phyloP scores from a whole-genome alignment of 2,329 filamentous ascomycete genomes.

The Ceratocystis cacaofunesta region DNA sequence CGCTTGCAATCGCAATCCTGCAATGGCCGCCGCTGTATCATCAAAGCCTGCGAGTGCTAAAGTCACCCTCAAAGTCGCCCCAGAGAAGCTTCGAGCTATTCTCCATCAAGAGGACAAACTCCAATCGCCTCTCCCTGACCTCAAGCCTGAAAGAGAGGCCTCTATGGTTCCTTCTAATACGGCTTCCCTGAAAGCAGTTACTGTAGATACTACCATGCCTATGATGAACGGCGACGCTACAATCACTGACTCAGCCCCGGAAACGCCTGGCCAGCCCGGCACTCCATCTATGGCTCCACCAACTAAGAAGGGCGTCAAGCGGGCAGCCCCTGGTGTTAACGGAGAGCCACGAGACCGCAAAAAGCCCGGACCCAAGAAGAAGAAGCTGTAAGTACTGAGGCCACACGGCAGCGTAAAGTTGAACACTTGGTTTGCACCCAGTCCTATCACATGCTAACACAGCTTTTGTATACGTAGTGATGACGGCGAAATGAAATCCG shows the following conservation, averaged over 20 bases:
- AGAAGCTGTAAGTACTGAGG: slow-evolving; percentile 47
- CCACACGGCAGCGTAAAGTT: slow-evolving; percentile 42
- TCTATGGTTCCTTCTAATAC: neutral
- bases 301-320: slow-evolving; percentile 65
- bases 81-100: slow-evolving; percentile 37
- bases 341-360: slow-evolving; percentile 55
- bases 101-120: slow-evolving; percentile 28
- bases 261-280: slow-evolving; percentile 41
- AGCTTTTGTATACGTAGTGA: slow-evolving; percentile 28
- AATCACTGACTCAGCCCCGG: slow-evolving; percentile 40
- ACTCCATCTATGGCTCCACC: slow-evolving; percentile 50
- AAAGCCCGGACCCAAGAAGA: slow-evolving; percentile 95
- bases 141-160: slow-evolving; percentile 20
- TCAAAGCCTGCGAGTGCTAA: slow-evolving; percentile 25
- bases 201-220: slow-evolving; percentile 19
- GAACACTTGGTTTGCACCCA: neutral
- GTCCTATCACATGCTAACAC: slow-evolving; percentile 9
- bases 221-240: slow-evolving; percentile 40
- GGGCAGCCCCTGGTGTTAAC: slow-evolving; percentile 50
- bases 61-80: slow-evolving; percentile 38
- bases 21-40: slow-evolving; percentile 14
- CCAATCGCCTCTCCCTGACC: slow-evolving; percentile 31
- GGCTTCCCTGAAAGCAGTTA: neutral
- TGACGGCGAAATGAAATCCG: slow-evolving; percentile 43
- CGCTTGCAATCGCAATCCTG: neutral